phyloP scores from a whole-genome alignment of 805 yeast genomes.

The Monosporozyma siamensis region DNA sequence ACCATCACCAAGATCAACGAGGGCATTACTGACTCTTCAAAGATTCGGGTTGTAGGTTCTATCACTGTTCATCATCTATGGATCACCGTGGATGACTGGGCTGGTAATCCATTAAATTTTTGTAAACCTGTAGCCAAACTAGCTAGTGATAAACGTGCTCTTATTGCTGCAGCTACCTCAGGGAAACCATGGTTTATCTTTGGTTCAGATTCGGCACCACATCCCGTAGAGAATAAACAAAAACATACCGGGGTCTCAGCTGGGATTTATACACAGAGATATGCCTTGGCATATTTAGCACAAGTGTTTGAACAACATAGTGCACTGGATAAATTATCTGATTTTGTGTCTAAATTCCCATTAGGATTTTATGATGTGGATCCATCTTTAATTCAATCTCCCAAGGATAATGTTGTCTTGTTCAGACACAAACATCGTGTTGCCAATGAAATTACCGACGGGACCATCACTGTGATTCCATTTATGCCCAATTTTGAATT shows the following conservation, averaged over 20 bases:
- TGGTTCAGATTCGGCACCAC: slow-evolving; percentile 98
- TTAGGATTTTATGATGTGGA: slow-evolving; percentile 56
- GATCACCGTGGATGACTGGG: slow-evolving; percentile 89
- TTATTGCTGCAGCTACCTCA: slow-evolving; percentile 79
- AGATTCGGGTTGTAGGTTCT: slow-evolving; percentile 72
- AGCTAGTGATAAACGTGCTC: slow-evolving; percentile 72
- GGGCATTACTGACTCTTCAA: slow-evolving; percentile 26
- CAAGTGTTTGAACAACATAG: slow-evolving; percentile 66
- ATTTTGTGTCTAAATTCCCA: slow-evolving; percentile 72
- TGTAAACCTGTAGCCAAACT: slow-evolving; percentile 97
- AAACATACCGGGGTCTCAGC: slow-evolving; percentile 84
- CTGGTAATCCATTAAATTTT: slow-evolving; percentile 88
- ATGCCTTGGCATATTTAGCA: slow-evolving; percentile 75
- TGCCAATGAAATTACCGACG: slow-evolving; percentile 41
- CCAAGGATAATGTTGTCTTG: slow-evolving; percentile 41
- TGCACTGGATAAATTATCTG: slow-evolving; percentile 55
- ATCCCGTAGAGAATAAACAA: slow-evolving; percentile 71
- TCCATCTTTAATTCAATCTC: slow-evolving; percentile 34
- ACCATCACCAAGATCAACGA: slow-evolving; percentile 59
- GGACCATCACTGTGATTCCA: slow-evolving; percentile 57
- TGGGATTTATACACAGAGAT: slow-evolving; percentile 91
- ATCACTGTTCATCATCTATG: slow-evolving; percentile 93
- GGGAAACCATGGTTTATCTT: slow-evolving; percentile 91
- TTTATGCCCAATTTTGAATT: slow-evolving; percentile 75
- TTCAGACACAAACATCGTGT: slow-evolving; percentile 45